These are phyloP conservation scores for Serendipita sp. DNA, from an alignment of 768 basidiomycete species.

Conservation along the genomic window DNA sequence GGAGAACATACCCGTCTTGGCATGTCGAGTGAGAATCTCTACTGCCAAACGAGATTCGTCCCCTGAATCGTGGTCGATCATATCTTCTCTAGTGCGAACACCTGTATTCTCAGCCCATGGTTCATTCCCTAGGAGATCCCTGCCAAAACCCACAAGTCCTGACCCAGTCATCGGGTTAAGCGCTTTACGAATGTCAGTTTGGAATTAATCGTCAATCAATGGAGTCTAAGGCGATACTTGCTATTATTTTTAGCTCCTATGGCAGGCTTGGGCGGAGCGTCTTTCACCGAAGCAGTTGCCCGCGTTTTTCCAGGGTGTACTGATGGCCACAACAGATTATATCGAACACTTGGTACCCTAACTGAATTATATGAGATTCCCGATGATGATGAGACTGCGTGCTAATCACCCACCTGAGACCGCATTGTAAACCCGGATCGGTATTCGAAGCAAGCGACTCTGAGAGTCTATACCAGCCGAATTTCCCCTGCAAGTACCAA, in stretches of 20 bases:
- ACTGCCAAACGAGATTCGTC: constrained; percentile 46
- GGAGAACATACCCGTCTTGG: constrained; percentile 56
- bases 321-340: constrained; percentile 76
- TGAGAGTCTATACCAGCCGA: constrained; percentile 17
- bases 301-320: constrained; percentile 11
- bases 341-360: constrained; percentile 40
- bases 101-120: no score
- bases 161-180: neutral
- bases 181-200: neutral
- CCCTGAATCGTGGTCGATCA: neutral
- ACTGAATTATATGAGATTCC: constrained; percentile 26
- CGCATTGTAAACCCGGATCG: constrained; percentile 78
- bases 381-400: neutral
- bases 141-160: neutral
- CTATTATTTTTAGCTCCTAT: neutral
- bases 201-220: neutral
- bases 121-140: neutral
- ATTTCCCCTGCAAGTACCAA: constrained; percentile 66
- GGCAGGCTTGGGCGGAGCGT: neutral
- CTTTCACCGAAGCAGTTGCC: neutral
- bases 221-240: neutral
- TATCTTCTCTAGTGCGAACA: neutral
- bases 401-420: constrained; percentile 42
- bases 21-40: constrained; percentile 76
- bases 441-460: constrained; percentile 76